Conservation (phyloP, 768 basidiomycete genomes). For the Mycena sanguinolenta region DNA sequence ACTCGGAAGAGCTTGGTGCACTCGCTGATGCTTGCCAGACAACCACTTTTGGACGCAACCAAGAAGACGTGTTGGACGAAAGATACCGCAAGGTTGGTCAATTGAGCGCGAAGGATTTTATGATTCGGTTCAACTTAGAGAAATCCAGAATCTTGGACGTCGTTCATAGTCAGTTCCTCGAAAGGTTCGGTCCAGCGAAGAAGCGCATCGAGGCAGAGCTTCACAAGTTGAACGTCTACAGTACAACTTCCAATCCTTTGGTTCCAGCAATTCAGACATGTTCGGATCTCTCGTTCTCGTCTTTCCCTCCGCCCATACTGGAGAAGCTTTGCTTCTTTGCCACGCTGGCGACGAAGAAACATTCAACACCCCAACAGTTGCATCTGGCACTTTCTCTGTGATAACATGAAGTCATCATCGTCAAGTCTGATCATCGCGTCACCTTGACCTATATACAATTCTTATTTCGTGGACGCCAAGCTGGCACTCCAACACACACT, state of each 20-base stretch:
- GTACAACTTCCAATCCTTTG: slow-evolving; percentile 33
- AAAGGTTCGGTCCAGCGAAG: slow-evolving; percentile 31
- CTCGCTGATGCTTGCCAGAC: slow-evolving; percentile 46
- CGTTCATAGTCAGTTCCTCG: slow-evolving; percentile 35
- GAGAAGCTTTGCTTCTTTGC: slow-evolving; percentile 52
- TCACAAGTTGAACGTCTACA: slow-evolving; percentile 57
- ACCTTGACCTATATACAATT: slow-evolving; percentile 28
- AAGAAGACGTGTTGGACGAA: slow-evolving; percentile 50
- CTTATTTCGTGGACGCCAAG: neutral
- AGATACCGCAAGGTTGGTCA: slow-evolving; percentile 52
- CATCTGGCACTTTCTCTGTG: slow-evolving; percentile 27
- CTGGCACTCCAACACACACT: neutral
- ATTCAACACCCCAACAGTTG: slow-evolving; percentile 19
- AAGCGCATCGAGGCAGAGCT: slow-evolving; percentile 44
- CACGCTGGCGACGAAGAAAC: slow-evolving; percentile 45
- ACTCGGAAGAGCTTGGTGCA: slow-evolving; percentile 30
- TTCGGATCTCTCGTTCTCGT: slow-evolving; percentile 60
- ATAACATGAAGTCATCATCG: slow-evolving; percentile 21
- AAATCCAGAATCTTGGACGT: slow-evolving; percentile 41
- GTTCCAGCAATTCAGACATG: slow-evolving; percentile 38
- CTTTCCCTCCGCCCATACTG: slow-evolving; percentile 56
- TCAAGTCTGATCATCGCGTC: slow-evolving; percentile 19
- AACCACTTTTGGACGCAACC: slow-evolving; percentile 48
- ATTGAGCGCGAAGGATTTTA: slow-evolving; percentile 47
- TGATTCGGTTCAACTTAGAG: slow-evolving; percentile 40